Base-by-base conservation (phyloP, 495 filamentous ascomycete genomes). In the Talaromyces wortmannii region DNA sequence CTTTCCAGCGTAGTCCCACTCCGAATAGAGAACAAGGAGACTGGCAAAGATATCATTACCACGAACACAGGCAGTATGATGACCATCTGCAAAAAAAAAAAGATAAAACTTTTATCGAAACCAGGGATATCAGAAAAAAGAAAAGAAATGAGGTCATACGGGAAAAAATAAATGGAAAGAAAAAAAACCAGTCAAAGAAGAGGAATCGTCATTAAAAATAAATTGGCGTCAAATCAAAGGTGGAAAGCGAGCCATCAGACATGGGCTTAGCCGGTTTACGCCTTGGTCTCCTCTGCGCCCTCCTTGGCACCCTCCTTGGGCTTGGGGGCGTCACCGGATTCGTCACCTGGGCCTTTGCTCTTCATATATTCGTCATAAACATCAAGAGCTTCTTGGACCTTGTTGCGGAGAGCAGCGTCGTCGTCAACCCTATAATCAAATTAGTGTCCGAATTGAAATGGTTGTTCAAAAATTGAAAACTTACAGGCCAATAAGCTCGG, bases 321-420 rank as follows among this genome's bases (percentile, higher is more conserved):
- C 67, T 77, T 75, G 55, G 53, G 51, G 31, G 66, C 47, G 56
- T 75, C 72, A 44, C 16, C 17, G 40, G 52, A 40, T 59, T 69
- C 67, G 31, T 56, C 55, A 47, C 53, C 64, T 57, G 68, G 50
- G 61, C 70, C 67, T 71, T 77, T 77, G 69, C 82, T 86, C 83
- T 97, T 97, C 71, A 97, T 85, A 66, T 99, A 99, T 69, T 97
- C 95, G 63, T 99, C 90, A 70, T 97, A 99, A 57, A 99, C 94
- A 57, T 79, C 88, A 66, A 99, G 84, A 55, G 94, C 94, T 76
- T 99, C 94, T 57, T 92, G 87, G 51, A 99, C 94, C 85, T 99
- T 99, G 65, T 85, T 83, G 62, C 87, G 85, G 51, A 99, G 86
- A 72, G 91, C 90, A 52, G 79, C 78, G 7, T 96, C 90, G 68